Evolutionary conservation across 2,329 filamentous ascomycete genomes (phyloP), one percentile per base, ranked within the genome.

Genomic region (Fonsecaea pedrosoi): DNA sequence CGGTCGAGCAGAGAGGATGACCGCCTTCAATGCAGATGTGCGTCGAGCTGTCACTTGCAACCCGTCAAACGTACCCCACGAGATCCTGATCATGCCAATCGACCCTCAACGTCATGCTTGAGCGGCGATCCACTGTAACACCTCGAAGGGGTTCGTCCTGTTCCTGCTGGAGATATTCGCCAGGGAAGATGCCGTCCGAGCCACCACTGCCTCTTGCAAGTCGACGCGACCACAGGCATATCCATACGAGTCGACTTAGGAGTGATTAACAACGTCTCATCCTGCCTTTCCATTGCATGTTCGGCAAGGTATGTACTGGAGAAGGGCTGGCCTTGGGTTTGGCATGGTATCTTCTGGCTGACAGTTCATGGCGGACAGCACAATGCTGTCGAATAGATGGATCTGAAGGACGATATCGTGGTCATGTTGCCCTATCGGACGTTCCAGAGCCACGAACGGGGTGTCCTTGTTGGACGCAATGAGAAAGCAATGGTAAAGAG

Each of bases 221-320:
- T 64, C 65, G 42, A 67, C 65, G 12, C 65, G 60, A 9, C 60
- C 65, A 42, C 65, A 67, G 1, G 65, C 65, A 40, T 67, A 67
- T n/a, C 65, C 65, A n/a, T 67, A 61, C 8, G 40, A 38, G 2
- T 55, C 65, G 30, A 67, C 21, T 15, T 67, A 67, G 3, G 65
- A 61, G 50, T 67, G 65, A 53, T 67, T 67, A 18, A 56, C 21
- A 2, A 60, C 60, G 25, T 64, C 65, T 45, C 65, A 54, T 5
- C 55, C 60, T 25, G 65, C 65, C 32, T 60, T 67, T 54, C 63
- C 63, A 45, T 67, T 60, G 4, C 65, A 60, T 40, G 60, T 67
- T 12, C 65, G 54, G 48, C 64, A 67, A 12, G 65, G 65, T n/a
- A 67, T 21, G 60, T 67, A 67, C 35, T 67, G 55, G 15, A 67